Base-by-base conservation (phyloP, 1,284 basidiomycete genomes). In the Entoloma clypeatum region DNA sequence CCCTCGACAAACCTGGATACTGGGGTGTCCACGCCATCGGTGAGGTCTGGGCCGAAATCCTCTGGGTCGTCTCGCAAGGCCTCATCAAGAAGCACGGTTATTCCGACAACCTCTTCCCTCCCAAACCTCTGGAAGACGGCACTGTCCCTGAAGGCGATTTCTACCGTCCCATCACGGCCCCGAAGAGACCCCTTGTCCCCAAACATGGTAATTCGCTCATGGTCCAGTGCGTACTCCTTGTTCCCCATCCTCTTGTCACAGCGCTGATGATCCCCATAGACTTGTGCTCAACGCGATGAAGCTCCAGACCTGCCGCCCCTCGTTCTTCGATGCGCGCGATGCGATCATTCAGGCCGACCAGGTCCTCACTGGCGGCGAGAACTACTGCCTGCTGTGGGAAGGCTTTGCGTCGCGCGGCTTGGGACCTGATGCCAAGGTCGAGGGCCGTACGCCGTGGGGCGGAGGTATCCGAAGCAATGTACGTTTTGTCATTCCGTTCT, bases 301-400 rank as follows among this genome's bases (percentile, higher is more conserved):
- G 76, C 69, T 95, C 33, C 93, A 97, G 64, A 84, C 86, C 4
- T 98, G 94, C 68, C 75, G 86, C 39, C 94, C 93, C 4, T 75
- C 76, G 41, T 96, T 97, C 86, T 88, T 94, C 56, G 82, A 92
- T 51, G 89, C 92, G 8, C 81, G 94, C 45, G 85, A 93, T 62
- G 92, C 93, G 14, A 95, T 98, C 60, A 79, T 98, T 54, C 80
- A 90, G 56, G 93, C 94, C n/a, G 94, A 97, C 64, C 69, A 90
- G 62, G 68, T 87, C 33, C 75, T 95, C 44, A 97, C 94, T 1
- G 89, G 84, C 14, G 94, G 95, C 10, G 89, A 90, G 73, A 97
- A 98, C 73, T 71, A 75, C 54, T 98, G 95, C 65, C 69, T 75
- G n/a, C 68, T 98, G 48, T 97, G 92, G 92, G 68, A 76, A 47